Conservation (phyloP, 176 grass and related monocot species). For the Triticum dicoccoides region DNA sequence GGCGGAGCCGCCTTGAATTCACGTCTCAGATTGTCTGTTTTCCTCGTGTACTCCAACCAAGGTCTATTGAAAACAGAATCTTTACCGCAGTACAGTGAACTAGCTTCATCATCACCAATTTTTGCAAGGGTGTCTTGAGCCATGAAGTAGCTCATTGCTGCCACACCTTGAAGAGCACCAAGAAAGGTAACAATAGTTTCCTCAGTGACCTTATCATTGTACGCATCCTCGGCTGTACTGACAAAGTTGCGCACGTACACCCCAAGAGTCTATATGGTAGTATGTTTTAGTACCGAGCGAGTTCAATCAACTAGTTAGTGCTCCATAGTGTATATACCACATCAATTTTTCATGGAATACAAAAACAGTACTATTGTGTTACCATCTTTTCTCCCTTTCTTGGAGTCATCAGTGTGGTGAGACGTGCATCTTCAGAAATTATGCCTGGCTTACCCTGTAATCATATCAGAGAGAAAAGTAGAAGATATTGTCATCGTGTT, state of each 20-base stretch:
- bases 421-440: not conserved
- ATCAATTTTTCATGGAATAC: not conserved
- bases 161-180: not conserved
- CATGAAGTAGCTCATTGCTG: not conserved
- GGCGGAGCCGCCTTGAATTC: not conserved
- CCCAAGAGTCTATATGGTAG: not conserved
- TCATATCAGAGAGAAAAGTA: not conserved
- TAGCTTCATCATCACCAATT: not conserved
- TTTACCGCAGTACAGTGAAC: not conserved
- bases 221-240: not conserved
- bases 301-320: not conserved
- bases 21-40: not conserved
- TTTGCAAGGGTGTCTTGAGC: not conserved
- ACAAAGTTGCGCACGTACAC: not conserved
- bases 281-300: not conserved
- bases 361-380: not conserved
- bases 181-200: constrained; percentile 3
- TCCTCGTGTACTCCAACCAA: too few relatives aligned
- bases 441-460: not conserved
- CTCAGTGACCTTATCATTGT: not conserved
- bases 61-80: not conserved
- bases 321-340: not conserved
- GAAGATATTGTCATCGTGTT: not conserved
- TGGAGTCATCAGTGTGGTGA: not conserved
- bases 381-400: not conserved